Evolutionary conservation across 2,329 filamentous ascomycete species (phyloP), one percentile per base, ranked within the genome.

Genomic region (Clarireedia monteithiana): DNA sequence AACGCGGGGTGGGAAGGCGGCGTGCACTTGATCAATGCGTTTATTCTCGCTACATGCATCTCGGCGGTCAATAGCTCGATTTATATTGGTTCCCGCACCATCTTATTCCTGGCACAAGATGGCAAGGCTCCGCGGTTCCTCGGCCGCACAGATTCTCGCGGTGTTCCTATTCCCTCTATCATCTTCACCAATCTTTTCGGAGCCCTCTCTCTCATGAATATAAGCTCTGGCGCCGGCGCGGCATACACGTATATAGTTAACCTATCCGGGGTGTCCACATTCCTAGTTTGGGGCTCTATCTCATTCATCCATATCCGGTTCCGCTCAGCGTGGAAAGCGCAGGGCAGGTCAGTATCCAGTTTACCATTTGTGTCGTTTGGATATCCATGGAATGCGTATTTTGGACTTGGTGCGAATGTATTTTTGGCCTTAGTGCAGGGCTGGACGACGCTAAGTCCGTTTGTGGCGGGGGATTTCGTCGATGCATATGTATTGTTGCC

Each of bases 11-110:
- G 85, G 80, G 70, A 85, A 54, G 82, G 80, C 26, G 88, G 85
- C 54, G 85, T 87, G 1, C 83, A 91, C 66, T 77, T 91, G 1
- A 86, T 91, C 73, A 91, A 91, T 62, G 85, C 83, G 40, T 85
- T 89, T 65, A 88, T 89, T 64, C 78, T 91, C 50, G 74, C 89
- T 7, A 88, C 87, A 12, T 87, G 87, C 55, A 74, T 89, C 39
- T 84, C 79, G 0, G 85, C 86, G 17, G 80, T 86, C 62, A 91
- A 91, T 71, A 84, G 81, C 52, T 87, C 84, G 7, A 86, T 91
- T 59, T 91, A 91, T 68, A 88, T 91, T 62, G 83, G 83, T 46
- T 88, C 85, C 3, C 81, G 88, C 23, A 91, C 87, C 0, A 71
- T 92, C 1, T 72, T 91, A 0, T 90, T 83, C 72, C 88, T 91